Percentiles rank a stretch among this genome's conserved stretches.
Evolutionary conservation across 352 stramenopile genomes (phyloP).

Genomic region (Pythium vanterpoolii): DNA sequence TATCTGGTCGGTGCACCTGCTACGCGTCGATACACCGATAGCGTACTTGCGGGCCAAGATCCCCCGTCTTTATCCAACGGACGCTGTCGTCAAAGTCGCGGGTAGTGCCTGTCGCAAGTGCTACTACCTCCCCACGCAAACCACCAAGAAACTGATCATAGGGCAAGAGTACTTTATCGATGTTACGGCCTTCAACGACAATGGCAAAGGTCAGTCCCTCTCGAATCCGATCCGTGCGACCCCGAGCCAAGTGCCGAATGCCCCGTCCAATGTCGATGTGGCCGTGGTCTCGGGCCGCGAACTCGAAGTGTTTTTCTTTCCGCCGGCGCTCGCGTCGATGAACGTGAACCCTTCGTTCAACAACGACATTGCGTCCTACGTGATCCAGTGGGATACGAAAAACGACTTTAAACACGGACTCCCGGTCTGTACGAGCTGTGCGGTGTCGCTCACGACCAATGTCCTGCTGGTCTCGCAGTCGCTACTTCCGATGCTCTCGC

Average conservation of each 20-base stretch:
- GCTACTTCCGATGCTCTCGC: constrained; percentile 25
- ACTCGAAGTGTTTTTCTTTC: constrained; percentile 89
- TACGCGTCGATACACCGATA: constrained; percentile 38
- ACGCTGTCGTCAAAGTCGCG: constrained; percentile 36
- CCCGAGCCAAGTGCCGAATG: constrained; percentile 83
- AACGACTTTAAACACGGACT: constrained; percentile 66
- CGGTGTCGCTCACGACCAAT: constrained; percentile 34
- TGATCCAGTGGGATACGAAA: constrained; percentile 85
- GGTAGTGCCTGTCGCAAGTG: constrained; percentile 55
- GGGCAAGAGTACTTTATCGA: constrained; percentile 78
- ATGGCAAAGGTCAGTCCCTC: constrained; percentile 56
- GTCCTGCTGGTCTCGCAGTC: constrained; percentile 39
- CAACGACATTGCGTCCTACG: constrained; percentile 86
- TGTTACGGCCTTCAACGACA: constrained; percentile 70
- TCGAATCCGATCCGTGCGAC: constrained; percentile 34
- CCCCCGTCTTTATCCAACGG: constrained; percentile 41
- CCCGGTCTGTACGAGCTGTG: constrained; percentile 45
- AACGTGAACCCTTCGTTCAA: constrained; percentile 69
- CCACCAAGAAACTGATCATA: constrained; percentile 53
- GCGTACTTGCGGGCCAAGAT: constrained; percentile 53
- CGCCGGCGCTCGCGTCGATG: constrained; percentile 48
- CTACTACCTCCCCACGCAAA: constrained; percentile 63
- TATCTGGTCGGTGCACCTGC: constrained; percentile 54
- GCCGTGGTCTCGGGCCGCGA: constrained; percentile 85
- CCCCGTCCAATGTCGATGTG: constrained; percentile 87